Base-by-base conservation (phyloP, 176 grass and related monocot species). In the Ensete ventricosum region DNA sequence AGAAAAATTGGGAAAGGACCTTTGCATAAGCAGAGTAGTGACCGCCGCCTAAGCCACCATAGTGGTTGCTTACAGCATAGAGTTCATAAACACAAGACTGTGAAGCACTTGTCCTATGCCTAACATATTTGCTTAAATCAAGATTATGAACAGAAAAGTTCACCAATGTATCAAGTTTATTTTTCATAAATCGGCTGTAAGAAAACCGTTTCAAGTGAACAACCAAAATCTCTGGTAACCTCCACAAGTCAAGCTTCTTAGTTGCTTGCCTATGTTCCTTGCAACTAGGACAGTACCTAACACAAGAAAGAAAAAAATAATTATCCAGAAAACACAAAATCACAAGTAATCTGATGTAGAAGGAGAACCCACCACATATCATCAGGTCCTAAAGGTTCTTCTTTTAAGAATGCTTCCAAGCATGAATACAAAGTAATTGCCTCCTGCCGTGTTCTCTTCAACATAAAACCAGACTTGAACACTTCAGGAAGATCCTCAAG, bases 161-260 rank as follows among this genome's bases (percentile, higher is more conserved):
- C 64, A 99, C 95, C 64, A 99, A 99, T 51, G 95, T 94, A 85
- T 94, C 95, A 0, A 99, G 91, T 67, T 99, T 94, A 62, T 94
- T 94, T 81, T 99, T 99, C 86, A 94, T 78, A 81, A 83, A 99
- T 10, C 95, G 90, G 78, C 91, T 94, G 83, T 89, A 99, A n/a
- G 91, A 99, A 66, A 99, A 99, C 58, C 95, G 83, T 83, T 99
- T 99, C 76, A 94, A 85, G 76, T 99, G 95, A 69, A 99, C 88
- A 24, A 94, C 95, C 62, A 99, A 82, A 73, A 99, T 93, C 84
- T 94, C 91, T 26, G 95, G 95, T 64, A 99, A 84, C 82, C 83
- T 91, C 95, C 95, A 99, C 73, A 99, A 84, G 72, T 99, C 95
- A 48, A 99, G 86, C 75, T 99, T 99, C 76, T 99, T 99, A 71